phyloP scores from a whole-genome alignment of 2,329 filamentous ascomycete species.

The Aspergillus novofumigatus region DNA sequence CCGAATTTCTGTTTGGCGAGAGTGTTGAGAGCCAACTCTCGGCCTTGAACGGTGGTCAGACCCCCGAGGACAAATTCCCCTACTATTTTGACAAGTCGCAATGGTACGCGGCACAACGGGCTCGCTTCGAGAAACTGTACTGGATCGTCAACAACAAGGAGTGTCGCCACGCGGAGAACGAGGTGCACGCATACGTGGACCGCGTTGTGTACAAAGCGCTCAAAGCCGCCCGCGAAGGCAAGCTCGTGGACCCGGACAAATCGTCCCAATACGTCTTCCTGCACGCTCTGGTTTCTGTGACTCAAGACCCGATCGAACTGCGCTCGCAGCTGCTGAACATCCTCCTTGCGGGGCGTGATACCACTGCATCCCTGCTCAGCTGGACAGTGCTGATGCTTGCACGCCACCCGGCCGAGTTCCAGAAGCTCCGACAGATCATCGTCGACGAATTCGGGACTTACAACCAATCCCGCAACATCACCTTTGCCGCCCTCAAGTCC shows the following conservation, averaged over 20 bases:
- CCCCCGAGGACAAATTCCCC: slow-evolving; percentile 47
- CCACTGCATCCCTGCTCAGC: slow-evolving; percentile 46
- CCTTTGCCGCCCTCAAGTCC: slow-evolving; percentile 41
- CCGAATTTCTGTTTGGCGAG: slow-evolving; percentile 78
- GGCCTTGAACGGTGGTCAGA: slow-evolving; percentile 38
- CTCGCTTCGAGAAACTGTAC: slow-evolving; percentile 18
- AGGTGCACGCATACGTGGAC: slow-evolving; percentile 20
- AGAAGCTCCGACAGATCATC: slow-evolving; percentile 6
- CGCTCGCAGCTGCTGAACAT: slow-evolving; percentile 50
- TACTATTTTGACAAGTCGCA: slow-evolving; percentile 33
- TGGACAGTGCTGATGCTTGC: slow-evolving; percentile 30
- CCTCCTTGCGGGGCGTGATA: slow-evolving; percentile 52
- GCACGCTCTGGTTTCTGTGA: slow-evolving; percentile 45
- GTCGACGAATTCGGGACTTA: slow-evolving; percentile 9
- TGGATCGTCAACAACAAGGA: slow-evolving; percentile 20
- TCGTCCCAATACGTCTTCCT: slow-evolving; percentile 46
- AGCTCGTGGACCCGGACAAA: slow-evolving; percentile 25
- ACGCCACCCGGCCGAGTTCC: slow-evolving; percentile 9
- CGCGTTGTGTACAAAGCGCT: slow-evolving; percentile 12
- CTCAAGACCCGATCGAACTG: slow-evolving; percentile 45
- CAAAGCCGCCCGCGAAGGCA: slow-evolving; percentile 21
- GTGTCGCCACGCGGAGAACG: slow-evolving; percentile 5
- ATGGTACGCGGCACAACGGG: slow-evolving; percentile 25
- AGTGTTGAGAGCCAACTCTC: slow-evolving; percentile 58
- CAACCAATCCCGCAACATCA: slow-evolving; percentile 36